These are phyloP conservation scores for Acer campestre DNA, from an alignment of 345 rosid genomes.

Conservation along the genomic window DNA sequence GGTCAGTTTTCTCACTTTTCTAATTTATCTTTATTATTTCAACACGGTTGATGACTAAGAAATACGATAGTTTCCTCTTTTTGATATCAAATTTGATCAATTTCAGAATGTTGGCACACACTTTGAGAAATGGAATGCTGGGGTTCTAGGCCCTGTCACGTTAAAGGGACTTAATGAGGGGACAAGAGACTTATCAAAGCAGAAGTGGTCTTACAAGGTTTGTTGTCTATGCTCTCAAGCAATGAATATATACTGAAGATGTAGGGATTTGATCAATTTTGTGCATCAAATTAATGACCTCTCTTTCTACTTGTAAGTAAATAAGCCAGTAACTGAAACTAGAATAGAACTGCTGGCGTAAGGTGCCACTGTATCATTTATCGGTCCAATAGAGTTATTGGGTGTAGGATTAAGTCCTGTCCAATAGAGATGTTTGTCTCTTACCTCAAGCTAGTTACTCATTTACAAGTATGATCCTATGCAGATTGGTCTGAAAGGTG, in stretches of 20 bases:
- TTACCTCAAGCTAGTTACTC: slow-evolving; percentile 2
- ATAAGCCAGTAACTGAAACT: not conserved
- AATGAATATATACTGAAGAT: not conserved
- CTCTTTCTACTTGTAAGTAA: not conserved
- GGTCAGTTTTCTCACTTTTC: slow-evolving; percentile 48
- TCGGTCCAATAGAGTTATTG: not conserved
- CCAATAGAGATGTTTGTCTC: not conserved
- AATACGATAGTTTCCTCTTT: not conserved
- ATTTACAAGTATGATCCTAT: slow-evolving; percentile 2
- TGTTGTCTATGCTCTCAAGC: slow-evolving; percentile 35
- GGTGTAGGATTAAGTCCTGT: not conserved
- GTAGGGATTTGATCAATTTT: slow-evolving; percentile 4
- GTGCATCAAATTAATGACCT: not conserved
- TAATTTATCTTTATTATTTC: not conserved
- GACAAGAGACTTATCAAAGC: slow-evolving; percentile 72
- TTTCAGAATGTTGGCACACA: slow-evolving; percentile 84
- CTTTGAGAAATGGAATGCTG: slow-evolving; percentile 84
- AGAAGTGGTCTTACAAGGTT: slow-evolving; percentile 97
- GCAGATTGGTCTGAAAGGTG: slow-evolving; percentile 82
- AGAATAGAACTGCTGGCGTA: not conserved
- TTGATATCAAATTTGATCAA: not conserved
- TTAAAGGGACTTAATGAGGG: slow-evolving; percentile 77
- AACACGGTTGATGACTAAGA: not conserved
- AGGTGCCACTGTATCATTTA: not conserved
- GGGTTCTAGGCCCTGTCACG: slow-evolving; percentile 82